Evolutionary conservation across 176 grass and related monocot species (phyloP).

Genomic region (Chrysopogon serrulatus): DNA sequence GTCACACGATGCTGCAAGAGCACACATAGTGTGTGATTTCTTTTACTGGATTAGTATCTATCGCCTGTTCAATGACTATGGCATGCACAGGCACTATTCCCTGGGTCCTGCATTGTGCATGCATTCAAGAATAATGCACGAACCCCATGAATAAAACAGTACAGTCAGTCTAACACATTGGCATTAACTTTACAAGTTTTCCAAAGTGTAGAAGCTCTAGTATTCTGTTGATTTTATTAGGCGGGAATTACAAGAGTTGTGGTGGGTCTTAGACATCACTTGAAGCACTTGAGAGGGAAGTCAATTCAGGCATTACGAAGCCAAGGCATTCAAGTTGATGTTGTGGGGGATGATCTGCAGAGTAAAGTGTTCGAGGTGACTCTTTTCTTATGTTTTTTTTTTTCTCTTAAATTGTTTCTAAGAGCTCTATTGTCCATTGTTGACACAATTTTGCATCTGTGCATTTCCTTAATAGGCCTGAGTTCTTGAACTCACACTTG

Average conservation of each 20-base stretch:
- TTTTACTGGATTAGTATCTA: too few species aligned
- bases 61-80: too few species aligned
- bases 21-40: too few species aligned
- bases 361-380: conserved; percentile 63
- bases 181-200: not conserved
- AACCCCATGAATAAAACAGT: too few species aligned
- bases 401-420: not conserved
- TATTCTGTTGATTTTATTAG: conserved; percentile 49
- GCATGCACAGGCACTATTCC: too few species aligned
- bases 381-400: not conserved
- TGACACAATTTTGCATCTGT: not conserved
- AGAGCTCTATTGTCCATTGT: not conserved
- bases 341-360: conserved; percentile 74
- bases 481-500: not conserved
- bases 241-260: conserved; percentile 83
- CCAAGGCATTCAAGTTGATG: conserved; percentile 72
- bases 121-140: too few species aligned
- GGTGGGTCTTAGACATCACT: conserved; percentile 69
- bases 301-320: conserved; percentile 69
- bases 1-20: too few species aligned
- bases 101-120: too few species aligned
- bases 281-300: conserved; percentile 77
- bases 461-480: not conserved
- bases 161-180: not conserved
- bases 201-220: not conserved